A percentile compares a stretch with the other conserved stretches of the same genome.
Evolutionary conservation across 352 stramenopile genomes (phyloP).

Genomic region (Pseudoperonospora humuli): DNA sequence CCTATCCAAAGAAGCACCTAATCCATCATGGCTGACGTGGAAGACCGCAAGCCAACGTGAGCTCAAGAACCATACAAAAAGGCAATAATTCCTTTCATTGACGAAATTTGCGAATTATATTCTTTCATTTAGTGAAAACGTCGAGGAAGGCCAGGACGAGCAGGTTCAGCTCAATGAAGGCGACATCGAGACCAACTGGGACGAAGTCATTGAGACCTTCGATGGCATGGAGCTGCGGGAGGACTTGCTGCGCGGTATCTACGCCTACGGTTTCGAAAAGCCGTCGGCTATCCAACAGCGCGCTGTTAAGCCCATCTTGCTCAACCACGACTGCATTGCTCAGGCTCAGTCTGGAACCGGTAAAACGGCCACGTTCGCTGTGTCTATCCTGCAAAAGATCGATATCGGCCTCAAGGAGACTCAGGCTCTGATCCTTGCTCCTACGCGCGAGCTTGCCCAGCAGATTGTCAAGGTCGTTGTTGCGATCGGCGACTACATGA

Average conservation of each 20-base stretch:
- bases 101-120: background rate
- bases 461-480: constrained; percentile 99
- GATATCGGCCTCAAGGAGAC: constrained; percentile 93
- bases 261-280: constrained; percentile 99
- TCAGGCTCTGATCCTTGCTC: constrained; percentile 97
- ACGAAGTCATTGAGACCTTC: constrained; percentile 97
- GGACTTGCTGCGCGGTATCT: constrained; percentile 98
- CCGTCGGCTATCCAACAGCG: constrained; percentile 99
- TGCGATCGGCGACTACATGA: constrained; percentile 93
- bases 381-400: constrained; percentile 97
- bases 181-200: constrained; percentile 98
- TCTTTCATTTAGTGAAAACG: constrained; percentile 34
- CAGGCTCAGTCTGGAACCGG: constrained; percentile 98
- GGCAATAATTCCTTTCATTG: background rate
- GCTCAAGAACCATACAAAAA: background rate
- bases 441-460: constrained; percentile 98
- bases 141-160: constrained; percentile 57
- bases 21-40: constrained; percentile 67
- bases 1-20: constrained; percentile 2
- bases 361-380: constrained; percentile 99
- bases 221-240: constrained; percentile 98
- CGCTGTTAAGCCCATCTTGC: constrained; percentile 96
- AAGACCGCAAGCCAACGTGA: constrained; percentile 68
- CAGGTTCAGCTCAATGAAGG: constrained; percentile 81
- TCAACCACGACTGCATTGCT: constrained; percentile 97